phyloP scores from a whole-genome alignment of 257 asterid species.

The Solanum infundibuliforme region DNA sequence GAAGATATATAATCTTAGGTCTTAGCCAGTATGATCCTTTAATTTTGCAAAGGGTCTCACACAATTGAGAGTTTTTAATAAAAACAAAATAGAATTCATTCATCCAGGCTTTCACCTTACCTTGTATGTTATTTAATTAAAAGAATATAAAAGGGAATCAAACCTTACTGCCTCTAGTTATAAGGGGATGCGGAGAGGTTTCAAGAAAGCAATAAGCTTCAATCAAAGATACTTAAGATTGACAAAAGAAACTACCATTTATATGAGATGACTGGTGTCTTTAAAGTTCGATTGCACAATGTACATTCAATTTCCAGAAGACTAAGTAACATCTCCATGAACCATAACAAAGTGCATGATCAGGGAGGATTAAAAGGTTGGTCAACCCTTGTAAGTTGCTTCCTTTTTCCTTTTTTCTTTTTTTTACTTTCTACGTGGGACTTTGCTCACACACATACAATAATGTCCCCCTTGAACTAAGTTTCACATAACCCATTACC shows the following conservation, averaged over 20 bases:
- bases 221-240: too few relatives aligned
- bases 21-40: neutral
- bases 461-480: neutral
- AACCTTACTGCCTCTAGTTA: too few relatives aligned
- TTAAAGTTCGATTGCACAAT: neutral
- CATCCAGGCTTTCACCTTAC: neutral
- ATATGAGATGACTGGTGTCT: fast-evolving
- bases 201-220: too few relatives aligned
- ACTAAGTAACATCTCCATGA: neutral
- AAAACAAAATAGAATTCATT: neutral
- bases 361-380: neutral
- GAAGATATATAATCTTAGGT: neutral
- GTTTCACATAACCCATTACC: neutral
- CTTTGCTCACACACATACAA: neutral
- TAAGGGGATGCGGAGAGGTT: too few relatives aligned
- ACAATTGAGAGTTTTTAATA: fast-evolving
- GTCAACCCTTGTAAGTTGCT: neutral
- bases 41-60: neutral
- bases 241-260: neutral
- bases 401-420: neutral
- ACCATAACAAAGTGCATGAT: neutral
- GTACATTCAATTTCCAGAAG: neutral
- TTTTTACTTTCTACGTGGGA: neutral
- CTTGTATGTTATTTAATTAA: neutral
- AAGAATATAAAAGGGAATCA: too few relatives aligned